Conservation (phyloP, 805 yeast species). For the Metschnikowia santaceciliae region DNA sequence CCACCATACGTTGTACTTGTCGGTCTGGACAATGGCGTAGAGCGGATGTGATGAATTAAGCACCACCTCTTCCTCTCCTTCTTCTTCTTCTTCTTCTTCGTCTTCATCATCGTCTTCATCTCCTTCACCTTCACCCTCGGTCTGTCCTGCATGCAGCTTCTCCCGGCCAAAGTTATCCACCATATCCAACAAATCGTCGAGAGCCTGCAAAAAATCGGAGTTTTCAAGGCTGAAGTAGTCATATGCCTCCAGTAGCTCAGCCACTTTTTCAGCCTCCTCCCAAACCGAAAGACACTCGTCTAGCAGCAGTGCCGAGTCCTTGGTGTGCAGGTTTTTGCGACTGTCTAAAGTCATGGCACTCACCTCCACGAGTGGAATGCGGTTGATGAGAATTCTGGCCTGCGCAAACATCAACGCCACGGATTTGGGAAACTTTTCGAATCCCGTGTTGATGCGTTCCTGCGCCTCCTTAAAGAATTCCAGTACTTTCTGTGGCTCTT, state of each 20-base stretch:
- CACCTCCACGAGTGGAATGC: constrained; percentile 56
- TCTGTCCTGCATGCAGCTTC: constrained; percentile 34
- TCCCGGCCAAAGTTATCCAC: constrained; percentile 61
- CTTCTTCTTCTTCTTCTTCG: constrained; percentile 19
- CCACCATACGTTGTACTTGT: constrained; percentile 55
- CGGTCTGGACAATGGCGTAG: constrained; percentile 35
- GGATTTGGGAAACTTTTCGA: constrained; percentile 45
- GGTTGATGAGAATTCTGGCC: constrained; percentile 51
- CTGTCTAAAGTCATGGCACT: constrained; percentile 47
- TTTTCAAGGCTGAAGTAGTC: constrained; percentile 37
- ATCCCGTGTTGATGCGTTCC: constrained; percentile 63
- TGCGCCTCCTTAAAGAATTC: constrained; percentile 68
- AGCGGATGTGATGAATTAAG: constrained; percentile 56
- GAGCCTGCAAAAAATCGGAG: constrained; percentile 50
- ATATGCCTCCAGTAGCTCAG: constrained; percentile 22
- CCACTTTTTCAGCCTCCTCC: constrained; percentile 37
- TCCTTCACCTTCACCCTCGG: constrained; percentile 56
- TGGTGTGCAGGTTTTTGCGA: constrained; percentile 23
- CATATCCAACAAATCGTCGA: constrained; percentile 68
- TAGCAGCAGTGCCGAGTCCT: constrained; percentile 35
- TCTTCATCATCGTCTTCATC: constrained; percentile 24
- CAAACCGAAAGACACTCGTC: constrained; percentile 46
- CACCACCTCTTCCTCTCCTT: constrained; percentile 19
- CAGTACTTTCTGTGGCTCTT: constrained; percentile 38
- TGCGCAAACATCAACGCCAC: constrained; percentile 48